phyloP scores from a whole-genome alignment of 2,329 filamentous ascomycete genomes.

The Sporothrix schenckii region DNA sequence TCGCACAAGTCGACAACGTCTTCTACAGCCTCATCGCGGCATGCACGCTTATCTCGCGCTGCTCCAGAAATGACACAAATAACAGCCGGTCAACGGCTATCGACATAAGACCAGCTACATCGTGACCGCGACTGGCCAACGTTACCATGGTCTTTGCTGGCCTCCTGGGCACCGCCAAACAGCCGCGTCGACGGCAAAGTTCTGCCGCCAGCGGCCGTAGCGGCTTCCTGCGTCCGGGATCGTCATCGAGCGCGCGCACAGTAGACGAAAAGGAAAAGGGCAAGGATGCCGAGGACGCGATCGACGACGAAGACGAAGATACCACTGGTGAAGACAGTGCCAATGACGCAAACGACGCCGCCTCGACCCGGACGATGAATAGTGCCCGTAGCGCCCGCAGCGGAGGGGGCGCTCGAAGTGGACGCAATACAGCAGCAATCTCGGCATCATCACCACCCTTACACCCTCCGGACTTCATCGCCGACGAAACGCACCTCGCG shows the following conservation, averaged over 20 bases:
- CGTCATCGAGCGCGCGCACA: slow-evolving; percentile 16
- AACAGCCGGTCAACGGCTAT: slow-evolving; percentile 27
- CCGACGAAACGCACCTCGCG: slow-evolving; percentile 58
- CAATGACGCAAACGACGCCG: slow-evolving; percentile 17
- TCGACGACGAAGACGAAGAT: slow-evolving; percentile 3
- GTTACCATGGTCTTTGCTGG: slow-evolving; percentile 28
- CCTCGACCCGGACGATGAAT: slow-evolving; percentile 15
- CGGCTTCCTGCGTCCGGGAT: slow-evolving; percentile 37
- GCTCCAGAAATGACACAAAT: slow-evolving; percentile 29
- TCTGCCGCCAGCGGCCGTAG: slow-evolving; percentile 41
- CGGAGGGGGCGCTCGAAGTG: slow-evolving; percentile 2
- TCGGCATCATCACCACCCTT: neutral
- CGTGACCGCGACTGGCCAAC: neutral
- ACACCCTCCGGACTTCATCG: slow-evolving; percentile 52
- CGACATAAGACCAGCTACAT: slow-evolving; percentile 19
- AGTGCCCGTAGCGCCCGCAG: neutral
- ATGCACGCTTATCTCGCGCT: slow-evolving; percentile 12
- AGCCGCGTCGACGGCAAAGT: slow-evolving; percentile 37
- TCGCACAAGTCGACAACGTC: neutral
- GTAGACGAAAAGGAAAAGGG: slow-evolving; percentile 13
- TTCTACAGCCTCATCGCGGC: neutral
- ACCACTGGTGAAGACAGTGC: neutral
- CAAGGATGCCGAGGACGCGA: neutral
- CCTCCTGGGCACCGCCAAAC: slow-evolving; percentile 24
- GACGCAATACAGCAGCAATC: slow-evolving; percentile 8